Percentiles rank a stretch among this genome's conserved stretches.
phyloP scores from a whole-genome alignment of 2,329 filamentous ascomycete genomes.

The Leptodontidium sp. region DNA sequence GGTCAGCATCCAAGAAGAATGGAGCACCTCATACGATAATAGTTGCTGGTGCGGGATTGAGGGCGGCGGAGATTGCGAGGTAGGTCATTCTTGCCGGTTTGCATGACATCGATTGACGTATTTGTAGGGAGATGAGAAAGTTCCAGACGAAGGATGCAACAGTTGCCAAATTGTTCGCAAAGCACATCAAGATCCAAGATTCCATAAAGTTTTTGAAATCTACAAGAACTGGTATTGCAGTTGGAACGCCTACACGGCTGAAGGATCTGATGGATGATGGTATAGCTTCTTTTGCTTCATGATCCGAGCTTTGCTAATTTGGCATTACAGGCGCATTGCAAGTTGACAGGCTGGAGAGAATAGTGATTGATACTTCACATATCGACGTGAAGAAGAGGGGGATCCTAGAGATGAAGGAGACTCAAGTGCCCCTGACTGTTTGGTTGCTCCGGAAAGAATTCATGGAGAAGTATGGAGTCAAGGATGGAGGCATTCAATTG shows the following conservation, averaged over 20 bases:
- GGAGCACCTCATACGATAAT: constrained; percentile 87
- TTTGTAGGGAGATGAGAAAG: constrained; percentile 70
- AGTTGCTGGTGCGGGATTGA: constrained; percentile 82
- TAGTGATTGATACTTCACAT: constrained; percentile 90
- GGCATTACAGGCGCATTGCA: constrained; percentile 68
- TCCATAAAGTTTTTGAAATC: constrained; percentile 78
- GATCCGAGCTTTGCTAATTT: constrained; percentile 34
- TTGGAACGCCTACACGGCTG: constrained; percentile 87
- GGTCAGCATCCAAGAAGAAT: constrained; percentile 69
- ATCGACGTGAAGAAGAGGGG: constrained; percentile 95
- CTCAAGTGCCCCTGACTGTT: constrained; percentile 79
- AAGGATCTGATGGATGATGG: constrained; percentile 84
- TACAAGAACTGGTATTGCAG: constrained; percentile 80
- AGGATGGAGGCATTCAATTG: constrained; percentile 65
- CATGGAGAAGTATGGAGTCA: constrained; percentile 69
- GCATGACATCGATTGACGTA: constrained; percentile 24
- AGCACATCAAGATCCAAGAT: constrained; percentile 95
- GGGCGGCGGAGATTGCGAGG: constrained; percentile 86
- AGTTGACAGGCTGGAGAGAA: constrained; percentile 73
- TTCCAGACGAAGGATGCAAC: constrained; percentile 81
- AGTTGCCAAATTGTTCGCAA: constrained; percentile 94
- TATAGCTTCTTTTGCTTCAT: constrained; percentile 49
- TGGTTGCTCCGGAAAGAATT: constrained; percentile 77
- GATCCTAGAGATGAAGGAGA: constrained; percentile 95
- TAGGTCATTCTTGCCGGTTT: constrained; percentile 48